These are phyloP conservation scores for Pichia eremophila DNA, from an alignment of 805 yeast genomes.

Conservation along the genomic window DNA sequence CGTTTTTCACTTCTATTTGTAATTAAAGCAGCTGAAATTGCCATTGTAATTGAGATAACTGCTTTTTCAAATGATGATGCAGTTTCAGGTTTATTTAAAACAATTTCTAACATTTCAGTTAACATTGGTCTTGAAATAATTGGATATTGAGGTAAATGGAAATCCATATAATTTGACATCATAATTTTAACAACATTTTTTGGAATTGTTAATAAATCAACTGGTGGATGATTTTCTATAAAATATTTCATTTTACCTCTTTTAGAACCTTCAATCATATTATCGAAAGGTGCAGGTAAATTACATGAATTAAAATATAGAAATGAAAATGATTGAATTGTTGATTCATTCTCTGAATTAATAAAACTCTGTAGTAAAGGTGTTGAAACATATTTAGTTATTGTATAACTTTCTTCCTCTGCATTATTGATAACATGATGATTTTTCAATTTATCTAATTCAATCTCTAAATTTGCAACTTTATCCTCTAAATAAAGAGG, in stretches of 20 bases:
- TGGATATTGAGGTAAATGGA: constrained; percentile 10
- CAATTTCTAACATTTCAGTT: background rate
- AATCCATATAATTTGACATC: constrained; percentile 8
- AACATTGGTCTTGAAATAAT: constrained; percentile 4
- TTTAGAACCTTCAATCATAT: background rate
- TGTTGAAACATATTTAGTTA: constrained; percentile 5
- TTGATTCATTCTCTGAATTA: constrained; percentile 1
- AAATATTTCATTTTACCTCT: constrained; percentile 7
- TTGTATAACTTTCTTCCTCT: constrained; percentile 7
- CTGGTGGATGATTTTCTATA: constrained; percentile 8
- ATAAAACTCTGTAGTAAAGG: constrained; percentile 6
- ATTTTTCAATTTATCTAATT: constrained; percentile 3
- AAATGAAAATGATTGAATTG: background rate
- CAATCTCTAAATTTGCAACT: constrained; percentile 8
- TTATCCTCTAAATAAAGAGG: constrained; percentile 2
- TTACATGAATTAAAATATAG: constrained; percentile 7
- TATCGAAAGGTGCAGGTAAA: constrained; percentile 10
- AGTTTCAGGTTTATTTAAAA: constrained; percentile 1
- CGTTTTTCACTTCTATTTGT: constrained; percentile 9
- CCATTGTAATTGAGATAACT: constrained; percentile 7
- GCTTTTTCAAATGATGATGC: constrained; percentile 6
- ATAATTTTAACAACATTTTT: constrained; percentile 5
- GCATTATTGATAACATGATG: constrained; percentile 1
- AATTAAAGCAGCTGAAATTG: constrained; percentile 11
- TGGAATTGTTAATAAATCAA: constrained; percentile 8